Evolutionary conservation across 2,329 filamentous ascomycete genomes (phyloP).

Genomic region (Microdochium trichocladiopsis): DNA sequence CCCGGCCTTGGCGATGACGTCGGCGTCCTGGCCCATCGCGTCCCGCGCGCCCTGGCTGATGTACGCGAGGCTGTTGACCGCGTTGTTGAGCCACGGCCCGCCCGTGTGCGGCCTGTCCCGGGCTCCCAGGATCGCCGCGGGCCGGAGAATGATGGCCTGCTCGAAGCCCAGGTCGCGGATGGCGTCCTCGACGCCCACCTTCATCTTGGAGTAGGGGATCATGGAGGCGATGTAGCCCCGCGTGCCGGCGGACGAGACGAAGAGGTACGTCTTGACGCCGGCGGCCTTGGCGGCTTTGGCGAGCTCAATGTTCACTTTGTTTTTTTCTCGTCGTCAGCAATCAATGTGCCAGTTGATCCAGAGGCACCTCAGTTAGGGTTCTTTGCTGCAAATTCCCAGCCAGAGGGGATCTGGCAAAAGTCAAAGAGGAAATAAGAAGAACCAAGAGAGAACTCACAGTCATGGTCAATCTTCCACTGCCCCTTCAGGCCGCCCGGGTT

Average conservation of each 20-base stretch:
- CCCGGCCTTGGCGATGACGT: conserved; percentile 63
- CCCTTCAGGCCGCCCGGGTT: conserved; percentile 68
- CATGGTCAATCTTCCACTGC: conserved; percentile 84
- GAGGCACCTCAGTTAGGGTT: neutral
- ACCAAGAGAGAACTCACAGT: conserved; percentile 29
- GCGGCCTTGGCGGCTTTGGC: conserved; percentile 67
- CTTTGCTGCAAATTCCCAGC: neutral
- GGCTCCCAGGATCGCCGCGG: conserved; percentile 68
- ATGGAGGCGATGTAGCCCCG: conserved; percentile 29
- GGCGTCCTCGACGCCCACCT: conserved; percentile 77
- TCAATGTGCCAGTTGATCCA: too few species aligned
- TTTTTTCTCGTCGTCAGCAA: neutral
- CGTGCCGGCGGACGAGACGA: conserved; percentile 57
- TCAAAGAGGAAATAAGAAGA: neutral
- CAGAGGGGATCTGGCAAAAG: neutral
- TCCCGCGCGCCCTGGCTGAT: conserved; percentile 53
- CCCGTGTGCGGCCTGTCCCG: conserved; percentile 53
- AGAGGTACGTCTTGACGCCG: conserved; percentile 68
- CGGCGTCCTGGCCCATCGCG: conserved; percentile 64
- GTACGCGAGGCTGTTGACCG: conserved; percentile 49
- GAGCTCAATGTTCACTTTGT: conserved; percentile 59
- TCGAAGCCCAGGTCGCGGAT: conserved; percentile 69
- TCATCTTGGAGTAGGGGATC: conserved; percentile 63
- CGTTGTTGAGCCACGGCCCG: conserved; percentile 48
- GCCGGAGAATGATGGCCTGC: conserved; percentile 65